A percentile compares a stretch with the other conserved stretches of the same genome.
Conservation (phyloP, 352 stramenopile species). For the Phytophthora citrophthora region DNA sequence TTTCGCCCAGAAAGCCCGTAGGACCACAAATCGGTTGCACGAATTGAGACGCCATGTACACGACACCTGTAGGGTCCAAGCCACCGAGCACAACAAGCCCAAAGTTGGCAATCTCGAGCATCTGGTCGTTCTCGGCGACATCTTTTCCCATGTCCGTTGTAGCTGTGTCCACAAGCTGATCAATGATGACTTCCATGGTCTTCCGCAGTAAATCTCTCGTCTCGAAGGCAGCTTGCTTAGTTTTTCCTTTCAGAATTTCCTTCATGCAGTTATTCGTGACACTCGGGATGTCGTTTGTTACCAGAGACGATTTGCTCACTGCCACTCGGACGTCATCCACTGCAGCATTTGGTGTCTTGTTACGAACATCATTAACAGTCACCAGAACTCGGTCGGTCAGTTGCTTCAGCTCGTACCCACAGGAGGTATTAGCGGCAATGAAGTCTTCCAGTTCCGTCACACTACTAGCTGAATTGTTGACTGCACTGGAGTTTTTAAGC, state of each 20-base stretch:
- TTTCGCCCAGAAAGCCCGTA: constrained; percentile 48
- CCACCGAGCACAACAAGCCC: constrained; percentile 47
- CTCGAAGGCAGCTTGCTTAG: constrained; percentile 19
- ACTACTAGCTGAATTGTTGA: constrained; percentile 10
- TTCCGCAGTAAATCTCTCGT: constrained; percentile 31
- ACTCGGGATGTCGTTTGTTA: constrained; percentile 25
- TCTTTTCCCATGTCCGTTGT: constrained; percentile 23
- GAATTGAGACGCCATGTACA: constrained; percentile 49
- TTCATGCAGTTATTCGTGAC: constrained; percentile 31
- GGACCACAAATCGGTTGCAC: constrained; percentile 62
- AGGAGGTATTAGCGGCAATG: constrained; percentile 19
- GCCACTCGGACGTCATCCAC: constrained; percentile 21
- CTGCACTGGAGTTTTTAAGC: constrained; percentile 15
- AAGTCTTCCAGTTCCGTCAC: constrained; percentile 23
- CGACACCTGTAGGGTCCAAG: constrained; percentile 55
- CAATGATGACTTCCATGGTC: constrained; percentile 30
- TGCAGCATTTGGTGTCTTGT: constrained; percentile 16
- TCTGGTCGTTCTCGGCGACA: constrained; percentile 36
- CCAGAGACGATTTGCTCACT: constrained; percentile 16
- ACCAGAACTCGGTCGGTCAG: constrained; percentile 21
- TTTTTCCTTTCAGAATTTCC: constrained; percentile 22
- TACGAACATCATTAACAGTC: constrained; percentile 19
- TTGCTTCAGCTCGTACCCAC: constrained; percentile 28
- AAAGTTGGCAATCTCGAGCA: constrained; percentile 44
- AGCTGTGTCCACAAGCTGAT: constrained; percentile 18